phyloP scores from a whole-genome alignment of 768 basidiomycete genomes.

The Lactarius psammicola region DNA sequence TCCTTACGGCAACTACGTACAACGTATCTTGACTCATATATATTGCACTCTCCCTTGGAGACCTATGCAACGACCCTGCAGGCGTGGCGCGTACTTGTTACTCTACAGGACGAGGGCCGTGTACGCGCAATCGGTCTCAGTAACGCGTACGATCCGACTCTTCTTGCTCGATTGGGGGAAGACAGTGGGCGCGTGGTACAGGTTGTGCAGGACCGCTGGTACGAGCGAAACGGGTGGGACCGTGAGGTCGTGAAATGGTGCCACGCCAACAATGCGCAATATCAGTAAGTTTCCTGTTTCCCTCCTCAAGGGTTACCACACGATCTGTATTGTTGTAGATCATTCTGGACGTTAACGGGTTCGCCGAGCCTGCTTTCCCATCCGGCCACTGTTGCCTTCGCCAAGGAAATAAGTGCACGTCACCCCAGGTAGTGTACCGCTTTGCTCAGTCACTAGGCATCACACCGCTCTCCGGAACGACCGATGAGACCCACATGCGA shows the following conservation, averaged over 20 bases:
- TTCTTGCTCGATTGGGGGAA: slow-evolving; percentile 53
- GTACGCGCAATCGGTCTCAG: slow-evolving; percentile 69
- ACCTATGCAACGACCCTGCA: slow-evolving; percentile 58
- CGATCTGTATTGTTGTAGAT: slow-evolving; percentile 42
- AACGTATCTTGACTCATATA: slow-evolving; percentile 71
- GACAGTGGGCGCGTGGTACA: slow-evolving; percentile 52
- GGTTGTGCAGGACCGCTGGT: slow-evolving; percentile 84
- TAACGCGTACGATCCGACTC: slow-evolving; percentile 65
- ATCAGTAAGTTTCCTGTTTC: slow-evolving; percentile 53
- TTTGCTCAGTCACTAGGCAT: slow-evolving; percentile 65
- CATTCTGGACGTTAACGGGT: slow-evolving; percentile 85
- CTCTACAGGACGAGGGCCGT: slow-evolving; percentile 62
- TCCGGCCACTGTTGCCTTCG: slow-evolving; percentile 45
- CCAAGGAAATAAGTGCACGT: slow-evolving; percentile 51
- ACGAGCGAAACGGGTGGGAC: slow-evolving; percentile 78
- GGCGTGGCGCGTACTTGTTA: slow-evolving; percentile 64
- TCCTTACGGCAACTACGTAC: slow-evolving; percentile 72
- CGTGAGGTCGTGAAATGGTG: slow-evolving; percentile 63
- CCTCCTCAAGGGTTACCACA: background rate
- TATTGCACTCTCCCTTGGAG: slow-evolving; percentile 73
- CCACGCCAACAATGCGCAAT: slow-evolving; percentile 57
- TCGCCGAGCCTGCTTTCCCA: slow-evolving; percentile 61
- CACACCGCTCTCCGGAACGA: slow-evolving; percentile 75
- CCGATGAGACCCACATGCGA: slow-evolving; percentile 61
- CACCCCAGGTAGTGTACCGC: slow-evolving; percentile 66